Evolutionary conservation across 1,284 basidiomycete genomes (phyloP), one percentile per base, ranked within the genome.

Genomic region (Ceratobasidium sp.): DNA sequence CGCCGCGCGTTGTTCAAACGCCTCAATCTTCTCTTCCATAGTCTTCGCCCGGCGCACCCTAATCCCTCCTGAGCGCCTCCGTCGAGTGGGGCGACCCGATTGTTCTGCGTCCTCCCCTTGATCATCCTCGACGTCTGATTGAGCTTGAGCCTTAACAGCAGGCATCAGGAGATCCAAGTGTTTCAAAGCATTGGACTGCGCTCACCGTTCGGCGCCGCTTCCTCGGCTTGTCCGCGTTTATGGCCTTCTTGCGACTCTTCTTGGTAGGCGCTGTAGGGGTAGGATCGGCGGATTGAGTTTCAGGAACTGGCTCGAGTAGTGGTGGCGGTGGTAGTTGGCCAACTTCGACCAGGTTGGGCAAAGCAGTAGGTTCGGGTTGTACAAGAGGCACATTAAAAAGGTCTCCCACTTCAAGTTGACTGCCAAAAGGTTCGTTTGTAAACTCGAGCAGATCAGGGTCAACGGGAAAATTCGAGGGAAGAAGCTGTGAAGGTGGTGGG

Each of bases 21-120:
- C 62, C 13, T 35, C 35, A 27, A 65, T 65, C 17, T 35, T 34
- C 13, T 52, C 62, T 32, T 65, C 49, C 20, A 65, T 42, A 20
- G 32, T 31, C 7, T 27, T 49, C 15, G 32, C 7, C 17, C 53
- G 52, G 22, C 35, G 32, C 15, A 13, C 25, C 38, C 10, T 20
- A 10, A 17, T 20, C 27, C 20, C 6, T 25, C 10, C 29, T 27
- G 50, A 53, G 7, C 25, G 29, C n/a, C n/a, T 53, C 22, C 50
- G 29, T 31, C 50, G 50, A 25, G 22, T 25, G 4, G 22, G 20
- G 13, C 7, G 8, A 27, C 29, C 10, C 6, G n/a, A 25, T 31
- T 20, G 22, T 25, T 53, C 29, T 13, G 20, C 20, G 22, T 53
- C 45, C 45, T 20, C 13, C n/a, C 10, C 10, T 20, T 47, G 10